A percentile compares a stretch with the other conserved stretches of the same genome.
phyloP scores from a whole-genome alignment of 164 flowering plant species.

The Tetracentron sinense region DNA sequence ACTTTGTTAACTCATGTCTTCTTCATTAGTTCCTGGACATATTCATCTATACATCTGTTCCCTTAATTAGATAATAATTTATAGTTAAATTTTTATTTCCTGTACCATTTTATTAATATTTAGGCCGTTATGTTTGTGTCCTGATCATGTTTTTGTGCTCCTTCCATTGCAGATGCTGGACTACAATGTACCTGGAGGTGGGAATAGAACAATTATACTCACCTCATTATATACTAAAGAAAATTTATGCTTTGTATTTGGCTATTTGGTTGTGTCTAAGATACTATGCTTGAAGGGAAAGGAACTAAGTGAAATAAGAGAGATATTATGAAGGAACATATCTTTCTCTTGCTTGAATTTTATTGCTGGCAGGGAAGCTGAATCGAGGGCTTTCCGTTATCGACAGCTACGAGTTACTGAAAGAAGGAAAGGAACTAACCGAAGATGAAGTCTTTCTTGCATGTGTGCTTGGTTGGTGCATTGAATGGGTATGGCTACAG shows the following conservation, averaged over 20 bases:
- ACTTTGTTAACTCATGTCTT: not conserved
- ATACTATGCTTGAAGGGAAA: not conserved
- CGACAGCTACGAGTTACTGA: conserved; percentile 76
- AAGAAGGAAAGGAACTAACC: conserved; percentile 62
- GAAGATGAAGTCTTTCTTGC: conserved; percentile 73
- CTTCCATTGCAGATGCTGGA: conserved; percentile 80
- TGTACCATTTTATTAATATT: not conserved
- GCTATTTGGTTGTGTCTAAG: conserved; percentile 3
- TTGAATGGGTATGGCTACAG: conserved; percentile 74
- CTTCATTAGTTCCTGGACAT: too few species aligned
- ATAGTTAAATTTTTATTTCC: too few species aligned
- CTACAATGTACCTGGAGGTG: conserved; percentile 96
- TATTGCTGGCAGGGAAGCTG: conserved; percentile 62
- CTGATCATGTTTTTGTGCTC: conserved; percentile 12
- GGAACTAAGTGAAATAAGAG: not conserved
- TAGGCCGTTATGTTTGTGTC: not conserved
- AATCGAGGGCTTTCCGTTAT: conserved; percentile 90
- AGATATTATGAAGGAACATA: not conserved
- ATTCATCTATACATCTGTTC: too few species aligned
- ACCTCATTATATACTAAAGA: conserved; percentile 1
- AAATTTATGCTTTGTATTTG: not conserved
- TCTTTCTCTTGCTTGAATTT: not conserved
- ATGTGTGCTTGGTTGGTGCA: conserved; percentile 89
- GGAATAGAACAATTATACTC: conserved; percentile 5
- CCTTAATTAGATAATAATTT: too few species aligned